Base-by-base conservation (phyloP, 2,329 filamentous ascomycete species). In the Ascochyta koolunga region DNA sequence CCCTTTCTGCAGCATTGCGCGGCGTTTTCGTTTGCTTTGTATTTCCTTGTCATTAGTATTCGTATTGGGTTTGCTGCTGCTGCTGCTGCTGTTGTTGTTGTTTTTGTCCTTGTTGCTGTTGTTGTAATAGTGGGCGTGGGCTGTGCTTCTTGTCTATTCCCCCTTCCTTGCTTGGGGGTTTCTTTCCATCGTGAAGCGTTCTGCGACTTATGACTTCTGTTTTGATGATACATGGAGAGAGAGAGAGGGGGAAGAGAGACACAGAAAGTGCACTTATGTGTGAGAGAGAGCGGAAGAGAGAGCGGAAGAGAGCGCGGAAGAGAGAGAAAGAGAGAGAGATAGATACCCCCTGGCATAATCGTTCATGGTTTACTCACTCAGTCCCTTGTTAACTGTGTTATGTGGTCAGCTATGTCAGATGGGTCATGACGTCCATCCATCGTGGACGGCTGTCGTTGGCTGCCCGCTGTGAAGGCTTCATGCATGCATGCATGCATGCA, bases 321-420 rank as follows among this genome's bases (percentile, higher is more conserved):
- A 37, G 18, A 16, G n/a, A 10, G 19, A 4, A 8, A 21, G 16
- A 31, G 11, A 45, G 19, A 41, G 33, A 49, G 55, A 60, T 59
- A 59, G 56, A 59, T 61, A 61, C 58, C 56, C 31, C 39, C 31
- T 41, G 18, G 16, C 29, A 29, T 52, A 44, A 27, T 2, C 31
- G n/a, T 16, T 9, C n/a, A n/a, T n/a, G n/a, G n/a, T n/a, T n/a
- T n/a, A n/a, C n/a, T n/a, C n/a, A n/a, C n/a, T n/a, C n/a, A n/a
- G n/a, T n/a, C n/a, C n/a, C n/a, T n/a, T n/a, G n/a, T n/a, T n/a
- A n/a, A n/a, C n/a, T n/a, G 25, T 27, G 25, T 10, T 13, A 1
- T 29, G 27, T 29, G 10, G 1, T 9, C n/a, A n/a, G 15, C 8
- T 13, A 9, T 33, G 31, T 33, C 27, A 29, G 27, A 13, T 29